phyloP scores from a whole-genome alignment of 805 yeast species.

The Priceomyces carsonii region DNA sequence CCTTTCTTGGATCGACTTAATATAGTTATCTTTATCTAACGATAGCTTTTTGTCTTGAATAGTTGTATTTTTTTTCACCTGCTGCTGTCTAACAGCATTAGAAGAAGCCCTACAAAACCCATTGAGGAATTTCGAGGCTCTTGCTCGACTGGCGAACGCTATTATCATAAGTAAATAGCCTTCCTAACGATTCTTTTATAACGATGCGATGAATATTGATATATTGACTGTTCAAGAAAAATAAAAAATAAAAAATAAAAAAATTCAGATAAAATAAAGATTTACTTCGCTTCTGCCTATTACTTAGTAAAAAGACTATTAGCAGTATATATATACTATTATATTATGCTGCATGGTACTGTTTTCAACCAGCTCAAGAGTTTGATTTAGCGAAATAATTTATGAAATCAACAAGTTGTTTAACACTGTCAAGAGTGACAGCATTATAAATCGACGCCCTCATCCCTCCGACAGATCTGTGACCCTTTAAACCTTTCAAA shows the following conservation, averaged over 20 bases:
- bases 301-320: background rate
- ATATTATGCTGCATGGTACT: background rate
- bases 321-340: background rate
- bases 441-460: slow-evolving; percentile 94
- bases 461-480: slow-evolving; percentile 96
- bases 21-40: slow-evolving; percentile 33
- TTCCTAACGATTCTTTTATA: background rate
- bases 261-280: background rate
- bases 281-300: background rate
- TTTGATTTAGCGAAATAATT: slow-evolving; percentile 56
- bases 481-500: slow-evolving; percentile 87
- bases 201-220: background rate
- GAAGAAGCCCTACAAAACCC: background rate
- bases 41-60: slow-evolving; percentile 24
- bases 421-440: slow-evolving; percentile 61
- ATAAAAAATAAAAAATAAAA: background rate
- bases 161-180: background rate
- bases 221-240: background rate
- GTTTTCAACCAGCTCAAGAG: slow-evolving; percentile 5
- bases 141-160: slow-evolving; percentile 1
- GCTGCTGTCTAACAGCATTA: slow-evolving; percentile 5
- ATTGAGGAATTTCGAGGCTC: background rate
- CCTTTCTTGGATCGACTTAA: slow-evolving; percentile 48
- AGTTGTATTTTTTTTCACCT: slow-evolving; percentile 7
- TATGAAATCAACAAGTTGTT: slow-evolving; percentile 56